Evolutionary conservation across 2,329 filamentous ascomycete genomes (phyloP).

Genomic region (Calonectria leucothoes): DNA sequence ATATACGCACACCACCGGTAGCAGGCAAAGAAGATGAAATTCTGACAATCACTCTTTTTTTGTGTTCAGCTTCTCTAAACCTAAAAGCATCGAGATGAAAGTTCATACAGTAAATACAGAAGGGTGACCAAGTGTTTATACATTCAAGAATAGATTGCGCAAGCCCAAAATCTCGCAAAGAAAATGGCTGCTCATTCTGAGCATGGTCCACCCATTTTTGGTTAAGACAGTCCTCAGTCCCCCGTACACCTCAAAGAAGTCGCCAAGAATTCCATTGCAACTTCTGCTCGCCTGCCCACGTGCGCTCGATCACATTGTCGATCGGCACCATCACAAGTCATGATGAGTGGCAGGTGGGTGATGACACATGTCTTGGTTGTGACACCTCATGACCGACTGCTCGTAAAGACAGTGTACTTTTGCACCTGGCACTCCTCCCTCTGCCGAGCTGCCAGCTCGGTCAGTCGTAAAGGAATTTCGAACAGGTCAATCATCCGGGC

Average conservation of each 20-base stretch:
- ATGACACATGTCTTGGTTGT: neutral
- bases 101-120: slow-evolving; percentile 26
- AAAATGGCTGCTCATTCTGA: neutral
- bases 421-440: neutral
- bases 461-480: neutral
- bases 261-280: neutral
- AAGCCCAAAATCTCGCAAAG: neutral
- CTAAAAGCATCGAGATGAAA: slow-evolving; percentile 7
- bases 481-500: neutral
- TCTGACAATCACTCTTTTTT: slow-evolving; percentile 6
- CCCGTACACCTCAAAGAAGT: neutral
- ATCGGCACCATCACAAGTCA: neutral
- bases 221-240: neutral
- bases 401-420: neutral
- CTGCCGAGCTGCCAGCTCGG: neutral
- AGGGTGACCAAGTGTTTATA: slow-evolving; percentile 27
- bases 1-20: neutral
- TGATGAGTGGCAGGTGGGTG: neutral
- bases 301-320: neutral
- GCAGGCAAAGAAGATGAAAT: neutral
- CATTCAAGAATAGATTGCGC: slow-evolving; percentile 15
- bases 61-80: slow-evolving; percentile 28
- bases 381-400: neutral
- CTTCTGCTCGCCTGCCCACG: neutral
- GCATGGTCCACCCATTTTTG: neutral